A percentile compares a stretch with the other conserved stretches of the same genome.
phyloP scores from a whole-genome alignment of 2,329 filamentous ascomycete genomes.

The Albophoma yamanashiensis region DNA sequence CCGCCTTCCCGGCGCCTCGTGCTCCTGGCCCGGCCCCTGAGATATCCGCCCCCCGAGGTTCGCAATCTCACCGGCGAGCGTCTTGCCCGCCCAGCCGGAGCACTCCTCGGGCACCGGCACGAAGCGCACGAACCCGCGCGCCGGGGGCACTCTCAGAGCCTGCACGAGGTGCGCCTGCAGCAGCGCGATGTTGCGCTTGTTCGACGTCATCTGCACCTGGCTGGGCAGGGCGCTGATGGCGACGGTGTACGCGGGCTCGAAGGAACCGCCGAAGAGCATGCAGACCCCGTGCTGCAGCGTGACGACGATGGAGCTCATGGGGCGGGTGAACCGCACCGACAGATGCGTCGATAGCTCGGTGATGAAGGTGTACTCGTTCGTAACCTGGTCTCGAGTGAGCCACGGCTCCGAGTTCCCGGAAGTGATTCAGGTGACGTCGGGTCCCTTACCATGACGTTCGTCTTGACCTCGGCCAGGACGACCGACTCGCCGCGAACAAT shows the following conservation, averaged over 20 bases:
- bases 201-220: conserved; percentile 61
- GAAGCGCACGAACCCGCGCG: conserved; percentile 66
- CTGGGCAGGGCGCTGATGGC: conserved; percentile 60
- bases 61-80: conserved; percentile 52
- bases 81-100: conserved; percentile 60
- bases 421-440: background rate
- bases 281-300: conserved; percentile 66
- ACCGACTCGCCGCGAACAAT: conserved; percentile 43
- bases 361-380: conserved; percentile 65
- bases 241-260: conserved; percentile 71
- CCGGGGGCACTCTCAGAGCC: conserved; percentile 52
- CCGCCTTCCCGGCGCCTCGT: background rate
- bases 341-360: conserved; percentile 64
- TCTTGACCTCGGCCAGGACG: conserved; percentile 42
- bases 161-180: conserved; percentile 68
- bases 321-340: conserved; percentile 63
- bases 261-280: conserved; percentile 63
- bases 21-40: background rate
- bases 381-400: conserved; percentile 38
- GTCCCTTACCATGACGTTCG: conserved; percentile 17
- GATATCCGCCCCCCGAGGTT: conserved; percentile 4
- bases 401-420: background rate
- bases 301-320: conserved; percentile 63
- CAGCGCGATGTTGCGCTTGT: conserved; percentile 70
- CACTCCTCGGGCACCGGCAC: conserved; percentile 59